Conservation (phyloP, 768 basidiomycete species). For the Exsudoporus frostii region DNA sequence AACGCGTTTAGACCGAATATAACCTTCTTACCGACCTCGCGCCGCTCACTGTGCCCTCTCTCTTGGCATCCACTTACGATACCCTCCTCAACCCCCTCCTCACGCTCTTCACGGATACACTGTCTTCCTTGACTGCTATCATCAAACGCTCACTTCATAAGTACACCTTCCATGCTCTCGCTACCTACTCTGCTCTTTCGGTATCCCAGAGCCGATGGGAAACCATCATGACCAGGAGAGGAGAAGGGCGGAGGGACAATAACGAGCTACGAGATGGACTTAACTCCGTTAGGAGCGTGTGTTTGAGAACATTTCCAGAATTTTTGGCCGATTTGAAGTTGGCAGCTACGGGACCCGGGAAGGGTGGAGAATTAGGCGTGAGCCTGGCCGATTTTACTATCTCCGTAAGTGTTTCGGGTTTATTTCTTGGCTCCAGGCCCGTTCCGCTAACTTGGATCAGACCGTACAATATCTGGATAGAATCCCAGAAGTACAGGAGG, state of each 20-base stretch:
- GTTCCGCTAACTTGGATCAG: constrained; percentile 35
- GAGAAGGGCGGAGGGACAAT: constrained; percentile 49
- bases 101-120: constrained; percentile 59
- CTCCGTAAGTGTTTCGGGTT: constrained; percentile 38
- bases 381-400: constrained; percentile 60
- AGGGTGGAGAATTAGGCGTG: constrained; percentile 58
- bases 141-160: constrained; percentile 77
- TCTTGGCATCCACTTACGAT: constrained; percentile 57
- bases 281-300: constrained; percentile 60
- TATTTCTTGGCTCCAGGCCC: background rate
- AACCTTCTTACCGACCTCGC: constrained; percentile 59
- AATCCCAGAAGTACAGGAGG: constrained; percentile 66
- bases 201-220: constrained; percentile 65
- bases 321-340: constrained; percentile 76
- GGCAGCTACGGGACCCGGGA: constrained; percentile 47
- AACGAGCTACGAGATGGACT: constrained; percentile 76
- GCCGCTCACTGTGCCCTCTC: constrained; percentile 49
- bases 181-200: constrained; percentile 60
- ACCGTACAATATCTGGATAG: constrained; percentile 66
- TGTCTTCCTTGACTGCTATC: constrained; percentile 58
- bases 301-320: constrained; percentile 81
- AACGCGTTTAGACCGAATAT: constrained; percentile 57
- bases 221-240: constrained; percentile 51
- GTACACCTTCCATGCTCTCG: constrained; percentile 76
- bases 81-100: constrained; percentile 64